A percentile compares a stretch with the other conserved stretches of the same genome.
These are phyloP conservation scores for Curvularia hawaiiensis DNA, from an alignment of 2,329 filamentous ascomycete genomes.

Conservation along the genomic window DNA sequence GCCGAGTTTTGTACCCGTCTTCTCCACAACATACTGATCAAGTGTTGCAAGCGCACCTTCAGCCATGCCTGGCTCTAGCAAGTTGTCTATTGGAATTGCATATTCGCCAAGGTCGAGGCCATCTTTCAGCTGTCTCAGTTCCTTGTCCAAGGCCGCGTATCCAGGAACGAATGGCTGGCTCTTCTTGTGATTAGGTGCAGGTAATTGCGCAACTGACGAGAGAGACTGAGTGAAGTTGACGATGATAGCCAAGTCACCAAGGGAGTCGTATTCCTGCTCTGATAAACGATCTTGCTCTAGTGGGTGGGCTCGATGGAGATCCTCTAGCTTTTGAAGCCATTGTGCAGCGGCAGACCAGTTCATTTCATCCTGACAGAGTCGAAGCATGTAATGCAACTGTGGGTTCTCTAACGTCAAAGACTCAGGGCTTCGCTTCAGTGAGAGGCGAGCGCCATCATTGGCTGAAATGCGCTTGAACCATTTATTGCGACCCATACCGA, in stretches of 20 bases:
- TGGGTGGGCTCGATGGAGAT: constrained; percentile 45
- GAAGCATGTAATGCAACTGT: constrained; percentile 53
- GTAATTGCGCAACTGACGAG: constrained; percentile 42
- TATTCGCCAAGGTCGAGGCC: constrained; percentile 34
- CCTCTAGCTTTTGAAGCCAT: constrained; percentile 51
- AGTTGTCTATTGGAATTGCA: constrained; percentile 50
- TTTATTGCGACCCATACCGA: constrained; percentile 39
- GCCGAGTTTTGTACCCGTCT: constrained; percentile 22
- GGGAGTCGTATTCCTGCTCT: constrained; percentile 42
- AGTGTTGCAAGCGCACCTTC: constrained; percentile 45
- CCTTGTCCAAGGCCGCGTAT: constrained; percentile 42
- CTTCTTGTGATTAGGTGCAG: constrained; percentile 47
- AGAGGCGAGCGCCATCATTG: constrained; percentile 46
- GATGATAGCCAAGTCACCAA: constrained; percentile 49
- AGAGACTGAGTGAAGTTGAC: constrained; percentile 51
- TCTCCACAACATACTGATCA: constrained; percentile 47
- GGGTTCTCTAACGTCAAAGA: constrained; percentile 43
- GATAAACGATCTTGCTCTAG: constrained; percentile 43
- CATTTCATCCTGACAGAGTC: constrained; percentile 51
- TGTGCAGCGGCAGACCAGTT: constrained; percentile 44
- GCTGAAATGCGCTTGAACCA: constrained; percentile 49
- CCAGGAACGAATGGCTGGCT: constrained; percentile 47
- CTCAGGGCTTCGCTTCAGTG: constrained; percentile 52
- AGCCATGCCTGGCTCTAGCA: constrained; percentile 50
- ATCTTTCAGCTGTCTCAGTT: constrained; percentile 49